phyloP scores from a whole-genome alignment of 2,329 filamentous ascomycete species.

The Fusarium sp. region DNA sequence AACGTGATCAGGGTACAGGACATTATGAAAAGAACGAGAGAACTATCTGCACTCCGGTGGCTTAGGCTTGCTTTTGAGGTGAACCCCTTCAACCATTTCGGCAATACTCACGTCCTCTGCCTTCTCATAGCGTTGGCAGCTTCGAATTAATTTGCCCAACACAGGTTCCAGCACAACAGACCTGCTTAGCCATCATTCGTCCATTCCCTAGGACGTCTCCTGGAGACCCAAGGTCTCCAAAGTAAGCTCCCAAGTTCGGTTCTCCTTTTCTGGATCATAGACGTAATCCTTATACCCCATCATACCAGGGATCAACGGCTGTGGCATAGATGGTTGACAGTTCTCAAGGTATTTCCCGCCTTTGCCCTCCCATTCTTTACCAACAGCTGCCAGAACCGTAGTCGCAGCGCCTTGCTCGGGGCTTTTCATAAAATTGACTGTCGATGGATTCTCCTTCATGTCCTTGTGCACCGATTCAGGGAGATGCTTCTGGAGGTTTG shows the following conservation, averaged over 20 bases:
- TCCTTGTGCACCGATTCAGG: background rate
- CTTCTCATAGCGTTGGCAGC: background rate
- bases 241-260: background rate
- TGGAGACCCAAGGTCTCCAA: background rate
- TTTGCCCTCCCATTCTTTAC: background rate
- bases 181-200: background rate
- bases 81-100: background rate
- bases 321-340: background rate
- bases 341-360: background rate
- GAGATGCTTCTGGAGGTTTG: background rate
- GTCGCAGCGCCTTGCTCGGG: background rate
- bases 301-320: background rate
- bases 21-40: no score
- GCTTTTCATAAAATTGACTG: background rate
- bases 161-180: accelerated
- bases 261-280: background rate
- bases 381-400: background rate
- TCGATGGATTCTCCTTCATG: background rate
- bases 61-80: background rate
- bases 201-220: no score
- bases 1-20: background rate
- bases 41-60: no score
- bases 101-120: background rate
- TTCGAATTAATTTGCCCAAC: background rate
- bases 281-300: background rate